Evolutionary conservation across 2,329 filamentous ascomycete species (phyloP), one percentile per base, ranked within the genome.

Genomic region (Colletotrichum phormii): DNA sequence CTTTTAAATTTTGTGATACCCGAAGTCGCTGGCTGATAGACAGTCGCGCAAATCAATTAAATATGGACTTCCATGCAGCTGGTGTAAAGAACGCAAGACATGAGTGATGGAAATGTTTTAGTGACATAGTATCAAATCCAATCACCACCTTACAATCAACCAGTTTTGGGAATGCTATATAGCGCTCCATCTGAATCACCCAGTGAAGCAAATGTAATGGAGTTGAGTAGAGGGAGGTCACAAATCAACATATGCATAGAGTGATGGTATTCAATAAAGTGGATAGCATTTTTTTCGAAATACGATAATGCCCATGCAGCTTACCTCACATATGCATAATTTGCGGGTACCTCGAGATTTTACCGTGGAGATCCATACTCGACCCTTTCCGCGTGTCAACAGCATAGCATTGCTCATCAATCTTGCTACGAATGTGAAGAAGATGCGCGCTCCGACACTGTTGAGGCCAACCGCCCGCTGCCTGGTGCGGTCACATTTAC

Each of bases 391-490:
- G 15, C 33, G 8, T 29, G 46, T 9, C 31, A 24, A 11, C 15
- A 49, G 18, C 26, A 13, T 37, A 7, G 4, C 18, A 31, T 15
- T 66, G 42, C 42, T 29, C 18, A 26, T 42, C 7, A 29, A 15
- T 15, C 24, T 13, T 24, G 46, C 35, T 42, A 61, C 54, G 11
- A 15, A 57, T 61, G 57, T 61, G 42, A 46, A 58, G 35, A 66
- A 55, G 18, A 73, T 73, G 71, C 71, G 71, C 26, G 35, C 57
- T 62, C 61, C 67, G 54, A 71, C 49, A 42, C 31, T 73, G 57
- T 49, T 66, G 53, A 46, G 67, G 31, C 55, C 64, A 26, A 63
- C 54, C 31, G n/a, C 54, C 49, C 35, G 60, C 55, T 71, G 29
- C n/a, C 31, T 63, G 37, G 51, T 15, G 58, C 31, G 54, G 31